A percentile compares a stretch with the other conserved stretches of the same genome.
These are phyloP conservation scores for Anethum foeniculum DNA, from an alignment of 140 eudicot species.

Conservation along the genomic window DNA sequence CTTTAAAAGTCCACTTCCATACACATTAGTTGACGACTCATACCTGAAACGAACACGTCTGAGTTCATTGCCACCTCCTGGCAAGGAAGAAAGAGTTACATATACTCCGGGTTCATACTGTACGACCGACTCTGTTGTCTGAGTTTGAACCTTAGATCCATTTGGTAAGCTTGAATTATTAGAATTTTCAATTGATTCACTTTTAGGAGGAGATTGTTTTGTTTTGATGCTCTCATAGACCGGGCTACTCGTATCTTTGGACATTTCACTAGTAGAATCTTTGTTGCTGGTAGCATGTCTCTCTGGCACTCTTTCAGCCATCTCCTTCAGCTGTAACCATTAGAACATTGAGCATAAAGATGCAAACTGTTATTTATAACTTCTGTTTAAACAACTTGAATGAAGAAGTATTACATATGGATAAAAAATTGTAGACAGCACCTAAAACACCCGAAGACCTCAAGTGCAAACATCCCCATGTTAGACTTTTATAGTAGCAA, in stretches of 20 bases:
- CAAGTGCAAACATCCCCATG: neutral
- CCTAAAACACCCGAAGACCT: neutral
- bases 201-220: constrained; percentile 21
- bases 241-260: neutral
- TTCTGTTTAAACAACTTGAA: neutral
- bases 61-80: constrained; percentile 31
- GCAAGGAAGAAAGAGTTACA: constrained; percentile 24
- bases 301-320: constrained; percentile 33
- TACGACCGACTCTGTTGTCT: constrained; percentile 24
- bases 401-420: neutral
- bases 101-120: constrained; percentile 35
- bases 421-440: neutral
- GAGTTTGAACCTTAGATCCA: constrained; percentile 28
- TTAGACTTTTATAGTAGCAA: neutral
- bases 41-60: constrained; percentile 41
- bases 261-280: constrained; percentile 16
- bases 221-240: constrained; percentile 25
- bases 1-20: neutral
- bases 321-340: constrained; percentile 41
- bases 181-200: constrained; percentile 20
- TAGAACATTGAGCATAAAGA: neutral
- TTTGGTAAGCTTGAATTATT: constrained; percentile 17
- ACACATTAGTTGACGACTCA: neutral
- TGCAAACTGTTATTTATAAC: neutral
- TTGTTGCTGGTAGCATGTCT: constrained; percentile 17